Evolutionary conservation across 2,329 filamentous ascomycete species (phyloP).

Genomic region (Pezicula radicicola): DNA sequence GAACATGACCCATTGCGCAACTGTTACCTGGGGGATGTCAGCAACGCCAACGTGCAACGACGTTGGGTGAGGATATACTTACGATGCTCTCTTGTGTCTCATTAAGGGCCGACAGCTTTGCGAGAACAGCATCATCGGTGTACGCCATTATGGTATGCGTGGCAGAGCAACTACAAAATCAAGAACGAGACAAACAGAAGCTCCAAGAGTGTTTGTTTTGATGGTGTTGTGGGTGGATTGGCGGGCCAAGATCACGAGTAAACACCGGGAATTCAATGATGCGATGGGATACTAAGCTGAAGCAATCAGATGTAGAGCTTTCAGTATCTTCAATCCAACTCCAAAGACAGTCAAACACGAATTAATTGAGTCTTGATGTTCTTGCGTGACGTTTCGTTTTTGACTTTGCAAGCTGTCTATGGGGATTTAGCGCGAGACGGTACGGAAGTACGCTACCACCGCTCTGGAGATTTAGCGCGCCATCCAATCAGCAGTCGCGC

Average conservation of each 20-base stretch:
- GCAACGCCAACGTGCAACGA: background rate
- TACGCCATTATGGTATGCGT: slow-evolving; percentile 68
- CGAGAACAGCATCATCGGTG: slow-evolving; percentile 90
- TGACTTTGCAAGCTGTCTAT: background rate
- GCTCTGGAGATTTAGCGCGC: too few relatives aligned
- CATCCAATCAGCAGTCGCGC: too few relatives aligned
- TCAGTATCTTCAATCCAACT: background rate
- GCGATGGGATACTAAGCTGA: too few relatives aligned
- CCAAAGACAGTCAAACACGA: background rate
- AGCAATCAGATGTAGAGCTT: too few relatives aligned
- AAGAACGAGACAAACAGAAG: too few relatives aligned
- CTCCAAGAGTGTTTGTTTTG: too few relatives aligned
- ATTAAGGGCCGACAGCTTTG: slow-evolving; percentile 91
- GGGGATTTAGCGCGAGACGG: too few relatives aligned
- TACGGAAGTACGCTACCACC: too few relatives aligned
- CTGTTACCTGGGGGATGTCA: slow-evolving; percentile 54
- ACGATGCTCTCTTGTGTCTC: slow-evolving; percentile 95
- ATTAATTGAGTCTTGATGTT: background rate
- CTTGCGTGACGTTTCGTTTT: background rate
- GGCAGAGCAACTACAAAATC: background rate
- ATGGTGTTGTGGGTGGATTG: too few relatives aligned
- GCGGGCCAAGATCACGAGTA: too few relatives aligned
- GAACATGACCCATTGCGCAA: slow-evolving; percentile 99
- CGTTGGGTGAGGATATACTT: slow-evolving; percentile 8
- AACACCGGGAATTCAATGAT: too few relatives aligned